Conservation (phyloP, 179 eudicot genomes). For the Beta corolliflora region DNA sequence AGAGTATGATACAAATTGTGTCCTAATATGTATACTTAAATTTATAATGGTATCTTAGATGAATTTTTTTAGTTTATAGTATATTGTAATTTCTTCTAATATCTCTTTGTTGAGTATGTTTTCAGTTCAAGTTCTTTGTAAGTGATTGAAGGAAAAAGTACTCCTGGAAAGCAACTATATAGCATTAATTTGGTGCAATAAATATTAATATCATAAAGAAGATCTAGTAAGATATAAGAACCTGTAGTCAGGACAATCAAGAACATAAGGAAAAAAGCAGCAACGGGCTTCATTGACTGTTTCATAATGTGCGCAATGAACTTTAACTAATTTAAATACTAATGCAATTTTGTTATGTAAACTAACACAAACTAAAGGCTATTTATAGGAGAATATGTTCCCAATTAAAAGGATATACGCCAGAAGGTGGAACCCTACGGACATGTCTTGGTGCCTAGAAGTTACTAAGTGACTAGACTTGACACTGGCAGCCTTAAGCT, state of each 20-base stretch:
- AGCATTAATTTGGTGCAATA: too few relatives aligned
- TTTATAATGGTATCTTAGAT: too few relatives aligned
- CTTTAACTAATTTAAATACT: too few relatives aligned
- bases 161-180: too few relatives aligned
- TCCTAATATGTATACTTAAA: too few relatives aligned
- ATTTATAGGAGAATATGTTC: slow-evolving; percentile 4
- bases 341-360: neutral
- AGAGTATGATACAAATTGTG: too few relatives aligned
- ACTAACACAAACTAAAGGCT: neutral
- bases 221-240: neutral
- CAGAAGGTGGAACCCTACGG: neutral
- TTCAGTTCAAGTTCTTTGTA: too few relatives aligned
- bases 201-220: neutral
- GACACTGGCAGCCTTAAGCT: neutral
- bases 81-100: too few relatives aligned
- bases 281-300: slow-evolving; percentile 20
- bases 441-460: neutral
- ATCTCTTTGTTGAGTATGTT: too few relatives aligned
- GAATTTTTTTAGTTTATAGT: too few relatives aligned
- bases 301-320: slow-evolving; percentile 7
- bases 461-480: neutral
- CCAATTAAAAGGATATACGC: neutral
- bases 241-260: slow-evolving; percentile 25
- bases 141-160: too few relatives aligned
- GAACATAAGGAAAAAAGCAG: slow-evolving; percentile 24